A percentile compares a stretch with the other conserved stretches of the same genome.
Conservation (phyloP, 2,329 filamentous ascomycete genomes). For the Pseudopithomyces maydicus region DNA sequence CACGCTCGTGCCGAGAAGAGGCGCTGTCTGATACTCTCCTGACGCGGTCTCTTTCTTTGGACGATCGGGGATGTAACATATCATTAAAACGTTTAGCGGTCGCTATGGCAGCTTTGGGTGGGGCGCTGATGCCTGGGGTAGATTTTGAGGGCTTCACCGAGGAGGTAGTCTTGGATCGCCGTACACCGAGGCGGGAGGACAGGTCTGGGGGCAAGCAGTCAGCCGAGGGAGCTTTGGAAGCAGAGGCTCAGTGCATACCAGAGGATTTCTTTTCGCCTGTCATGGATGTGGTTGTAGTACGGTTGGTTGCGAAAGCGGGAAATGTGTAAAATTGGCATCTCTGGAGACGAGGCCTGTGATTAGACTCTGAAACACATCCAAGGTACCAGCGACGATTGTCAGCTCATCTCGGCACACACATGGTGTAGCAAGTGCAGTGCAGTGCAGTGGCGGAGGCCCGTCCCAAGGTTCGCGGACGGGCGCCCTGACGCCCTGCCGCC, state of each 20-base stretch:
- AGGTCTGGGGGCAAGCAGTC: constrained; percentile 20
- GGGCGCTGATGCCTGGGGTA: constrained; percentile 28
- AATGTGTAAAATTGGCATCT: neutral
- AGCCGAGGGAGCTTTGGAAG: neutral
- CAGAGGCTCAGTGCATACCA: constrained; percentile 25
- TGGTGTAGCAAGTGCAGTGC: too few relatives aligned
- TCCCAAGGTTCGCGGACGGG: neutral
- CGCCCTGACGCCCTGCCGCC: too few relatives aligned
- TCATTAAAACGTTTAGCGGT: constrained; percentile 36
- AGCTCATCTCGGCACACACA: neutral
- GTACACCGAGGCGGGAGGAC: constrained; percentile 30
- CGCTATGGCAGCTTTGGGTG: constrained; percentile 37
- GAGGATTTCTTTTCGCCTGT: constrained; percentile 35
- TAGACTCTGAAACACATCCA: neutral
- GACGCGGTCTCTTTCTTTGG: constrained; percentile 15
- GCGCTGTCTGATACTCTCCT: constrained; percentile 3
- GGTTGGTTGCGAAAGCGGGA: neutral
- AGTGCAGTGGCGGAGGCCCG: neutral
- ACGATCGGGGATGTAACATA: constrained; percentile 27
- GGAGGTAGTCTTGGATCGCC: constrained; percentile 27
- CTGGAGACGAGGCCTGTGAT: neutral
- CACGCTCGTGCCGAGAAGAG: neutral
- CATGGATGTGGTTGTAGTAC: constrained; percentile 18
- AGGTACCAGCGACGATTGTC: neutral
- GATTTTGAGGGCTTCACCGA: constrained; percentile 30